Conservation (phyloP, 345 rosid genomes). For the Eucalyptus rudis region DNA sequence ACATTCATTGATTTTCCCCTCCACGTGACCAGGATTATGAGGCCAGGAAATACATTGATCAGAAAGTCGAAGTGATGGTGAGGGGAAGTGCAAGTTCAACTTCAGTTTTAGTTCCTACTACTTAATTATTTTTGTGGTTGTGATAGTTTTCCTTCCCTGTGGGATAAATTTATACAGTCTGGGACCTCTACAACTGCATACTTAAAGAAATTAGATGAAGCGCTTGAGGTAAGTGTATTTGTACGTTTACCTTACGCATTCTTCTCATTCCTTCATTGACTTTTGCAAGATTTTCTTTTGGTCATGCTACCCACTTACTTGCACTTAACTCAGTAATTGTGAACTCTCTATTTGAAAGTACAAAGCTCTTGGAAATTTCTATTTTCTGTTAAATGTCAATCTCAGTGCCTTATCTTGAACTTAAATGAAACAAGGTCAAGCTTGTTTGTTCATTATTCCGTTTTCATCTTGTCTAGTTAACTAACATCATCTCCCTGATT, state of each 20-base stretch:
- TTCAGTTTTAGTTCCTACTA: not conserved
- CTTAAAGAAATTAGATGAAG: constrained; percentile 64
- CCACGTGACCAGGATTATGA: constrained; percentile 37
- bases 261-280: not conserved
- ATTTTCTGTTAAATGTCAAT: not conserved
- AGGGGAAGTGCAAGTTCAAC: not conserved
- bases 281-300: not conserved
- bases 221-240: constrained; percentile 57
- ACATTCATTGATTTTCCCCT: not conserved
- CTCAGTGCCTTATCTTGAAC: not conserved
- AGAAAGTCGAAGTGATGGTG: constrained; percentile 79
- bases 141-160: not conserved
- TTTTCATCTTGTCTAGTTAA: not conserved
- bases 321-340: not conserved
- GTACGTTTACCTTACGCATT: not conserved
- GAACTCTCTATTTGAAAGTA: not conserved
- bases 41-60: constrained; percentile 66
- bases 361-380: too few species aligned
- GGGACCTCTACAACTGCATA: constrained; percentile 72
- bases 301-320: not conserved
- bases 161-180: constrained; percentile 21
- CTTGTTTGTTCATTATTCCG: not conserved
- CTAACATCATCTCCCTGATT: not conserved
- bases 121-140: not conserved
- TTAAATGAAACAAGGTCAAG: not conserved